These are phyloP conservation scores for Solanum pennellii DNA, from an alignment of 257 asterid species.

Conservation along the genomic window DNA sequence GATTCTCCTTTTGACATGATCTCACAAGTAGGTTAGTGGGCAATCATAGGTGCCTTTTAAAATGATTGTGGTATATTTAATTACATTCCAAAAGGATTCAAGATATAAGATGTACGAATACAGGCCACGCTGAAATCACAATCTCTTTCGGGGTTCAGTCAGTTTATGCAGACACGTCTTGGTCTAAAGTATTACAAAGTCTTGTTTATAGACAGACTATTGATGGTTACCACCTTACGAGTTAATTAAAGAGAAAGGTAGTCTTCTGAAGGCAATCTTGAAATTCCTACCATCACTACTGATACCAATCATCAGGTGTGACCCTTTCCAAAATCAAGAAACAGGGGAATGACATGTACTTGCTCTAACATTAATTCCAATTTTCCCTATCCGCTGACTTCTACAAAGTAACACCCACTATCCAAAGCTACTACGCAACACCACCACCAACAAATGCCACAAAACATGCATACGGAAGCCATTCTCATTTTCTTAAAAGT, in stretches of 20 bases:
- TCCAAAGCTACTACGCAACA: neutral
- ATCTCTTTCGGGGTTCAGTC: neutral
- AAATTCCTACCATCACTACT: neutral
- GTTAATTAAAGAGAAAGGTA: neutral
- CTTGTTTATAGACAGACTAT: neutral
- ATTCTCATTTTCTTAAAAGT: slow-evolving; percentile 4
- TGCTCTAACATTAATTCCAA: neutral
- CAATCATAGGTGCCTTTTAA: neutral
- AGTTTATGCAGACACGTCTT: neutral
- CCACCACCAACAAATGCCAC: neutral
- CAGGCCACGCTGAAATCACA: neutral
- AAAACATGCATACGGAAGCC: slow-evolving; percentile 7
- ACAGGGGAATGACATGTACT: neutral
- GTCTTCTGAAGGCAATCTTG: neutral
- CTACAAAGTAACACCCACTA: neutral
- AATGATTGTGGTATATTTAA: neutral
- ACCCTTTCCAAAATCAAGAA: neutral
- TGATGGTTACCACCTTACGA: neutral
- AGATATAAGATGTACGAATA: neutral
- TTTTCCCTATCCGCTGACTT: neutral
- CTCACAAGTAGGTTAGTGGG: neutral
- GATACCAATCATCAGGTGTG: neutral
- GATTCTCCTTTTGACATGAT: neutral
- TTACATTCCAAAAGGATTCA: neutral
- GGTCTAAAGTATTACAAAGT: neutral